phyloP scores from a whole-genome alignment of 2,329 filamentous ascomycete genomes.

The Gremmenia infestans region DNA sequence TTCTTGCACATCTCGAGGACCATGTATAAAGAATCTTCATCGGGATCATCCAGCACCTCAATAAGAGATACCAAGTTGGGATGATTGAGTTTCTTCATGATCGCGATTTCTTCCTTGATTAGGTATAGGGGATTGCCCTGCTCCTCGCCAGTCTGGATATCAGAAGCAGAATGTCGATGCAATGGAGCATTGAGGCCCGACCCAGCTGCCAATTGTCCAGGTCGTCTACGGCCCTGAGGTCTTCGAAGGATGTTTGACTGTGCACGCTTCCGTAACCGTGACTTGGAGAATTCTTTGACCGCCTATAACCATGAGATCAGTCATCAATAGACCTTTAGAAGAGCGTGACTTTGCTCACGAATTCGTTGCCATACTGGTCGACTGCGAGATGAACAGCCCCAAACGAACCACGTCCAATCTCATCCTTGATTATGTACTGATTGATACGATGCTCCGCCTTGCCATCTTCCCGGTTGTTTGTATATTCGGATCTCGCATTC shows the following conservation, averaged over 20 bases:
- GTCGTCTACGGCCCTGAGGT: conserved; percentile 48
- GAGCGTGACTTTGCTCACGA: conserved; percentile 52
- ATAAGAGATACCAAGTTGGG: conserved; percentile 89
- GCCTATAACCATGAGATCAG: conserved; percentile 52
- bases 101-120: conserved; percentile 93
- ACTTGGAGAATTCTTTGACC: conserved; percentile 96
- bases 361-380: conserved; percentile 90
- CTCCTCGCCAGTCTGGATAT: conserved; percentile 51
- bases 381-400: conserved; percentile 86
- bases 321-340: not conserved
- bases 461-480: conserved; percentile 78
- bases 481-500: conserved; percentile 82
- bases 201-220: conserved; percentile 41
- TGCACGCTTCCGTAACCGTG: conserved; percentile 79
- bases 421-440: conserved; percentile 88
- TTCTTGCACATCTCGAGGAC: conserved; percentile 99
- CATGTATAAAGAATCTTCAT: conserved; percentile 96
- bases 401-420: conserved; percentile 95
- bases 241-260: conserved; percentile 81
- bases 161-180: conserved; percentile 50
- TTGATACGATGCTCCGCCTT: conserved; percentile 82
- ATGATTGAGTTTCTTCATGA: conserved; percentile 98
- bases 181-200: conserved; percentile 37
- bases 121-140: conserved; percentile 70
- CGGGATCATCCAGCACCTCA: conserved; percentile 91